A percentile compares a stretch with the other conserved stretches of the same genome.
Evolutionary conservation across 2,329 filamentous ascomycete genomes (phyloP).

Genomic region (Fusarium marasasianum): DNA sequence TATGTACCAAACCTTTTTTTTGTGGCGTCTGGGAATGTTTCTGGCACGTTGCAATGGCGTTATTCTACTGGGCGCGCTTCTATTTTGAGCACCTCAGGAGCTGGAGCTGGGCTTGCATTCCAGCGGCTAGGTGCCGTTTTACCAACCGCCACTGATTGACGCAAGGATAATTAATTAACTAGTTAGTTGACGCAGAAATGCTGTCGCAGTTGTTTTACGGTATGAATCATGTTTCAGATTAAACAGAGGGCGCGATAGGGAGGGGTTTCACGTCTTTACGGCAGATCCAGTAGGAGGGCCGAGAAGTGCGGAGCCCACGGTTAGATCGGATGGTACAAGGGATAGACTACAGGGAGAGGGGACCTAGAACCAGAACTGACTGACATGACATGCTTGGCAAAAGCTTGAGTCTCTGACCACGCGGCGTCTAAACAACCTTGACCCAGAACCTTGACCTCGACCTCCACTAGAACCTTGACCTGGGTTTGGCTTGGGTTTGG

Average conservation of each 20-base stretch:
- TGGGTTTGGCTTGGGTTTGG: too few relatives aligned
- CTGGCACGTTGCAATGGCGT: neutral
- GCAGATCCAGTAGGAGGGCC: neutral
- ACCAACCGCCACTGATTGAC: neutral
- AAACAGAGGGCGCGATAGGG: neutral
- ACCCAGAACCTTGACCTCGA: neutral
- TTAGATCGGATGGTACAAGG: constrained; percentile 29
- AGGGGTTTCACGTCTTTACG: constrained; percentile 13
- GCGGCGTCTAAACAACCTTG: constrained; percentile 1
- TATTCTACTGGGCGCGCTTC: neutral
- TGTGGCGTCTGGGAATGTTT: neutral
- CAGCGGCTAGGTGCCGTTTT: neutral
- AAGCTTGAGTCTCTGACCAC: constrained; percentile 19
- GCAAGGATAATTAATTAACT: neutral
- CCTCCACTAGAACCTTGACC: neutral
- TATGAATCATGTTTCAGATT: constrained; percentile 17
- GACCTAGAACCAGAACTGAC: constrained; percentile 1
- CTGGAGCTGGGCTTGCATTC: neutral
- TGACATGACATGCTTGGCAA: constrained; percentile 16
- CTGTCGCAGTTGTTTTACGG: neutral
- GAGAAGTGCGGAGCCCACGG: neutral
- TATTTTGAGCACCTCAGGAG: neutral
- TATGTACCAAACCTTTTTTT: neutral
- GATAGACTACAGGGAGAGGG: neutral
- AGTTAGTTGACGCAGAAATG: neutral